These are phyloP conservation scores for Neurospora sp. DNA, from an alignment of 495 filamentous ascomycete genomes.

Conservation along the genomic window DNA sequence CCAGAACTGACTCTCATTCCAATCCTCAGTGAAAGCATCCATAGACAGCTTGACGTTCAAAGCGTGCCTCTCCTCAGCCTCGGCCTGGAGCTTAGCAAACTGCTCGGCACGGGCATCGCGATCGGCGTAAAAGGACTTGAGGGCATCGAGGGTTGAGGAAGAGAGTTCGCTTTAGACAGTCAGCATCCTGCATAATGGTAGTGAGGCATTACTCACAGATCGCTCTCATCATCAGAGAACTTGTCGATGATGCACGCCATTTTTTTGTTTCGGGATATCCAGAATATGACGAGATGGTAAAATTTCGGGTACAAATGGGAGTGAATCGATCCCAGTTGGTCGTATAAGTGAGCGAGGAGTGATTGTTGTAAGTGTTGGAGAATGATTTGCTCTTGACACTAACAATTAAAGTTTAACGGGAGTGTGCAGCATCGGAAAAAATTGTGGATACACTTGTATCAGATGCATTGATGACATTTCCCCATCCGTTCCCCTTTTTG, in stretches of 20 bases:
- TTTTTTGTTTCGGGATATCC: too few relatives aligned
- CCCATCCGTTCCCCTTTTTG: not conserved
- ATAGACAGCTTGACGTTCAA: conserved; percentile 42
- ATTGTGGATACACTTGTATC: not conserved
- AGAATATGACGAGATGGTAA: not conserved
- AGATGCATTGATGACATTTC: not conserved
- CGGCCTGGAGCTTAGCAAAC: conserved; percentile 50
- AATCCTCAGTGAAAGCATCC: conserved; percentile 67
- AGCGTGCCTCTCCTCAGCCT: conserved; percentile 33
- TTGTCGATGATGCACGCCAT: not conserved
- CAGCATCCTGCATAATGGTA: not conserved
- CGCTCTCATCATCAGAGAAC: not conserved
- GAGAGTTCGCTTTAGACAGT: conserved; percentile 42
- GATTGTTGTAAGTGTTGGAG: not conserved
- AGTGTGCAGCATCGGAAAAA: not conserved
- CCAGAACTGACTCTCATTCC: conserved; percentile 77
- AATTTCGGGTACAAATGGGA: not conserved
- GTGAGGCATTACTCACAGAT: conserved; percentile 23
- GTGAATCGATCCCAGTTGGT: not conserved
- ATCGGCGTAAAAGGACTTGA: conserved; percentile 60
- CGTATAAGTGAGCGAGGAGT: not conserved
- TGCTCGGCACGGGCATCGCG: conserved; percentile 49
- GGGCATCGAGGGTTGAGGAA: conserved; percentile 46
- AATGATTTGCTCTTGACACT: not conserved
- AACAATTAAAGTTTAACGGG: not conserved